These are phyloP conservation scores for Allantophomopsis lycopodina DNA, from an alignment of 2,329 filamentous ascomycete species.

Conservation along the genomic window DNA sequence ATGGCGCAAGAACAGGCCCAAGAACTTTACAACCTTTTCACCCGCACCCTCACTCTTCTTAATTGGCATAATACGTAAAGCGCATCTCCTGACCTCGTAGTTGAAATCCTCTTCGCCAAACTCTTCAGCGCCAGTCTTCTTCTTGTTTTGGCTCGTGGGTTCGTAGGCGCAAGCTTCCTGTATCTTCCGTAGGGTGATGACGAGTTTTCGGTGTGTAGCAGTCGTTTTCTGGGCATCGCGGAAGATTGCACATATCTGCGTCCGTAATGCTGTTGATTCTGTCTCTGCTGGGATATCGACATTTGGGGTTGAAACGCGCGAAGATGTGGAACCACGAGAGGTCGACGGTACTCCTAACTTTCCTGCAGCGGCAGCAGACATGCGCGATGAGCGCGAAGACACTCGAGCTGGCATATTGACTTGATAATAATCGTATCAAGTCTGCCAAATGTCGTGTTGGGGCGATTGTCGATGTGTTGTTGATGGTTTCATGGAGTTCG, in stretches of 20 bases:
- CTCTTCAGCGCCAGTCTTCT: constrained; percentile 41
- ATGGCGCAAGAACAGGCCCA: constrained; percentile 74
- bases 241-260: constrained; percentile 60
- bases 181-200: constrained; percentile 76
- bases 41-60: constrained; percentile 87
- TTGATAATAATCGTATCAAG: neutral
- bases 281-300: constrained; percentile 55
- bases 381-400: constrained; percentile 24
- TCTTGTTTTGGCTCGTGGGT: constrained; percentile 32
- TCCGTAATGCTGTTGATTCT: constrained; percentile 55
- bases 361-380: constrained; percentile 20
- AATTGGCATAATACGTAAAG: constrained; percentile 69
- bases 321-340: constrained; percentile 24
- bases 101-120: constrained; percentile 84
- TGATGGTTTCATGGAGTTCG: neutral
- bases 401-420: constrained; percentile 30
- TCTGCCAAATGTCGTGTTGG: no score
- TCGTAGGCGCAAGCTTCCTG: constrained; percentile 74
- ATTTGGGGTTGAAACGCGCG: constrained; percentile 20
- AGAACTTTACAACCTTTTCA: constrained; percentile 73
- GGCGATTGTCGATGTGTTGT: neutral
- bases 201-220: constrained; percentile 79
- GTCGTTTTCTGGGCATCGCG: constrained; percentile 78
- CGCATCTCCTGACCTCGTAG: constrained; percentile 68
- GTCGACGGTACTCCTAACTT: constrained; percentile 21